Percentiles rank a stretch among this genome's conserved stretches.
Conservation (phyloP, 352 stramenopile species). For the Phytophthora fragariaefolia region DNA sequence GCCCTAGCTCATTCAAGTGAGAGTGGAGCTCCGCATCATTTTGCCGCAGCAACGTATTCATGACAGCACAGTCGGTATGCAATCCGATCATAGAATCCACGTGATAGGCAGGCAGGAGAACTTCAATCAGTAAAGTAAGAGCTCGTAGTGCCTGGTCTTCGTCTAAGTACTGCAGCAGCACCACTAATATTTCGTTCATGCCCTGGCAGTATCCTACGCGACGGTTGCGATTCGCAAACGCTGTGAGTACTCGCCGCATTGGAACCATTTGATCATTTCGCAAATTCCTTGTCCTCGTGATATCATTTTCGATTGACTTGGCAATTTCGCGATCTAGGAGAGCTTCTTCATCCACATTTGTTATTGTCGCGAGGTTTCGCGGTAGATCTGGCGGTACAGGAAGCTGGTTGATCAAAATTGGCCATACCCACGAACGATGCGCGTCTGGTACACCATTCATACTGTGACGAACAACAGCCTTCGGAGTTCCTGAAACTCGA, state of each 20-base stretch:
- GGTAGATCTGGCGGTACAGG: constrained; percentile 45
- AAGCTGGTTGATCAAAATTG: constrained; percentile 62
- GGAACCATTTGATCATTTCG: constrained; percentile 53
- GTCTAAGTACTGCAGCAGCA: constrained; percentile 75
- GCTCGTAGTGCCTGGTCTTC: constrained; percentile 65
- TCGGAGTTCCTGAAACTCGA: constrained; percentile 31
- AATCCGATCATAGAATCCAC: constrained; percentile 87
- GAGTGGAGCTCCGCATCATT: constrained; percentile 79
- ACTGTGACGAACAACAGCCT: constrained; percentile 50
- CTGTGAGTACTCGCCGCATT: constrained; percentile 74
- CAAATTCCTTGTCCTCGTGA: constrained; percentile 70
- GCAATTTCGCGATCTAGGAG: constrained; percentile 70
- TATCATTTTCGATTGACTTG: constrained; percentile 87
- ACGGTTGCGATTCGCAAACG: constrained; percentile 79
- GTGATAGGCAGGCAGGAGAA: constrained; percentile 78
- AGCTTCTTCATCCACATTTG: constrained; percentile 47
- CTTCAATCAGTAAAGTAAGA: constrained; percentile 78
- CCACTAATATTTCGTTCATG: constrained; percentile 86
- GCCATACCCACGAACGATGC: constrained; percentile 76
- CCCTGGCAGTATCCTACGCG: constrained; percentile 86
- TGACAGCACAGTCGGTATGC: constrained; percentile 83
- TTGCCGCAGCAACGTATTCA: constrained; percentile 80
- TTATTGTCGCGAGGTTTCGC: constrained; percentile 33
- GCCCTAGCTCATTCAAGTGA: constrained; percentile 70
- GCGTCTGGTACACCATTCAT: constrained; percentile 68